Base-by-base conservation (phyloP, 1,284 basidiomycete species). In the Trametes hirsuta region DNA sequence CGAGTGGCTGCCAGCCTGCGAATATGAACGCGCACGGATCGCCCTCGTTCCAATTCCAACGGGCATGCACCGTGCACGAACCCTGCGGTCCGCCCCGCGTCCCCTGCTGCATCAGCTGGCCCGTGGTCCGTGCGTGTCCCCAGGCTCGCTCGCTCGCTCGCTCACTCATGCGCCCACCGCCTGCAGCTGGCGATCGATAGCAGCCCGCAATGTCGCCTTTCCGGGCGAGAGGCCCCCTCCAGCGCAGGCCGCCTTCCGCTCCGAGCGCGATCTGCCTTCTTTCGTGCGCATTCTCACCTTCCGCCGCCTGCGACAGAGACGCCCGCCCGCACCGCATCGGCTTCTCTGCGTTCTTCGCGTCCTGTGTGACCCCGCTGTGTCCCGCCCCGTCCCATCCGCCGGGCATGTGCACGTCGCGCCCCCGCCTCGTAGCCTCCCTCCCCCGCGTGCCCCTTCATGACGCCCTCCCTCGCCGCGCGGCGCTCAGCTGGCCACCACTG, bases 161-260 rank as follows among this genome's bases (percentile, higher is more conserved):
- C 18, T 18, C 18, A 18, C 18, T 18, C 18, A 11, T 44, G 18
- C 40, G 6, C 12, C 37, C 48, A 6, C 11, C 48, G 34, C 55
- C 51, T 49, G 46, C 55, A 57, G 45, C 49, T 44, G 49, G 47
- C 55, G 42, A 58, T 58, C 55, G 55, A 58, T 58, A 58, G 55
- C 55, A 51, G 24, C 10, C 22, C 37, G 55, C 49, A 52, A 58
- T 52, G 55, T 52, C n/a, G 6, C 55, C 44, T 47, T 58, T 52
- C 45, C 44, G 22, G 55, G 55, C 36, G 36, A 44, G 36, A 11
- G 12, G 14, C 36, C 18, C 18, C 49, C 12, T 22, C 36, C 35
- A 14, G 55, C 44, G 55, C 15, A 47, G 24, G 42, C 25, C 12
- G 34, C 21, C 49, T 52, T 51, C 55, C 55, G 55, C 55, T 51